Evolutionary conservation across 116 monocot genomes (phyloP), one percentile per base, ranked within the genome.

Genomic region (Posidonia oceanica): DNA sequence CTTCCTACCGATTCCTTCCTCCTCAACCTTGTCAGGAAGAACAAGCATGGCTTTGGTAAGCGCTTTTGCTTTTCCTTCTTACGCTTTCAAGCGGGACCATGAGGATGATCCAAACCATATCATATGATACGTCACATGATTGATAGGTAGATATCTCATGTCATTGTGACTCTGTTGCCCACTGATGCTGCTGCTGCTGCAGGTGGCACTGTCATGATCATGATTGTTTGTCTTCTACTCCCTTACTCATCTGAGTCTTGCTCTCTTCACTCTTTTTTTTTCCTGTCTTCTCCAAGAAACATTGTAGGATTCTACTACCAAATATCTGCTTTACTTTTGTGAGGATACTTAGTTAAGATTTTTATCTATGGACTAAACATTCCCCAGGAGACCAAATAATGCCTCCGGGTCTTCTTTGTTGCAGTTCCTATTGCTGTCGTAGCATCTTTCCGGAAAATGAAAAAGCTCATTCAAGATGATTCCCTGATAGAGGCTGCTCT

Each of bases 381-480:
- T 29, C 29, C 29, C 29, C 1, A 29, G 29, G 29, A 29, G 29
- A 29, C 13, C 14, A 37, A 61, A 61, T 5, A n/a, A 2, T 58
- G 5, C 1, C 54, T 70, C 51, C 80, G 67, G 13, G 59, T 66
- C 70, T 65, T 41, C 40, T 29, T 0, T 41, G 16, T 66, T 76
- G 66, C 80, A 94, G 94, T 95, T 78, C 83, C 91, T 71, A 86
- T 95, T 79, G 66, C 75, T 59, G 58, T 91, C 64, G 85, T 96
- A 71, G 81, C 89, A 75, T 86, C 96, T 52, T 96, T 96, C 54
- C 83, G 83, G 78, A 88, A 63, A 80, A 91, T 96, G 96, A 86
- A 81, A 75, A 96, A 78, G 56, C 91, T 96, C 68, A 73, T 75
- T 67, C 79, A 83, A 67, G 84, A 91, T 57, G 71, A 73, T 13